phyloP scores from a whole-genome alignment of 2,329 filamentous ascomycete genomes.

The Chaetomium sp. region DNA sequence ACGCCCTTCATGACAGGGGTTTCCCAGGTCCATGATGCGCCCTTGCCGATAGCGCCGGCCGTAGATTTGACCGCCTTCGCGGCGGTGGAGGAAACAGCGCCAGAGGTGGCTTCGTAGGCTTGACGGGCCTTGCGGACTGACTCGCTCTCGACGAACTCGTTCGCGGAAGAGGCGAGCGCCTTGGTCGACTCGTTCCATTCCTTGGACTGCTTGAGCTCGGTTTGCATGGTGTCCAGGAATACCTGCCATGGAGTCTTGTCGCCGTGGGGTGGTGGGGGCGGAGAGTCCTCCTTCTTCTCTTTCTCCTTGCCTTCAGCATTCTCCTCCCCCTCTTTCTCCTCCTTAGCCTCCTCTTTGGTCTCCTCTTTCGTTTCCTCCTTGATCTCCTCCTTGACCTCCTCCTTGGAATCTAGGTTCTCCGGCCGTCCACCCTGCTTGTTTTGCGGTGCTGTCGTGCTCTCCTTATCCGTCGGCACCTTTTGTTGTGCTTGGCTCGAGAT shows the following conservation, averaged over 20 bases:
- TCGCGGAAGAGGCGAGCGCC: slow-evolving; percentile 78
- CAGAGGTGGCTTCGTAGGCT: slow-evolving; percentile 81
- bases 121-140: slow-evolving; percentile 78
- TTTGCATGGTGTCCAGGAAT: slow-evolving; percentile 91
- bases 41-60: slow-evolving; percentile 78
- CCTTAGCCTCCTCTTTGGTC: slow-evolving; percentile 26
- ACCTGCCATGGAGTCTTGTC: slow-evolving; percentile 99
- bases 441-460: slow-evolving; percentile 15
- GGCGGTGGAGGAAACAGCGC: slow-evolving; percentile 72
- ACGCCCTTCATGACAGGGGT: slow-evolving; percentile 88
- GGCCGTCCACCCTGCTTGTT: slow-evolving; percentile 26
- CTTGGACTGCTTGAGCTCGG: slow-evolving; percentile 92
- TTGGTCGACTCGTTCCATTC: slow-evolving; percentile 99
- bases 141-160: slow-evolving; percentile 90
- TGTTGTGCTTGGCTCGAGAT: slow-evolving; percentile 29
- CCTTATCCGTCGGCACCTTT: slow-evolving; percentile 21
- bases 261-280: slow-evolving; percentile 90
- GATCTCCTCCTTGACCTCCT: slow-evolving; percentile 26
- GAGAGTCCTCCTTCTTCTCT: slow-evolving; percentile 60
- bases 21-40: slow-evolving; percentile 96
- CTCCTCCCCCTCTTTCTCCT: slow-evolving; percentile 35
- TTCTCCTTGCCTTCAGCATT: slow-evolving; percentile 46
- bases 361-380: slow-evolving; percentile 18
- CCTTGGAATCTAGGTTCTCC: slow-evolving; percentile 27
- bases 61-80: slow-evolving; percentile 78